These are phyloP conservation scores for Nakazawaea wyomingensis DNA, from an alignment of 805 yeast species.

Conservation along the genomic window DNA sequence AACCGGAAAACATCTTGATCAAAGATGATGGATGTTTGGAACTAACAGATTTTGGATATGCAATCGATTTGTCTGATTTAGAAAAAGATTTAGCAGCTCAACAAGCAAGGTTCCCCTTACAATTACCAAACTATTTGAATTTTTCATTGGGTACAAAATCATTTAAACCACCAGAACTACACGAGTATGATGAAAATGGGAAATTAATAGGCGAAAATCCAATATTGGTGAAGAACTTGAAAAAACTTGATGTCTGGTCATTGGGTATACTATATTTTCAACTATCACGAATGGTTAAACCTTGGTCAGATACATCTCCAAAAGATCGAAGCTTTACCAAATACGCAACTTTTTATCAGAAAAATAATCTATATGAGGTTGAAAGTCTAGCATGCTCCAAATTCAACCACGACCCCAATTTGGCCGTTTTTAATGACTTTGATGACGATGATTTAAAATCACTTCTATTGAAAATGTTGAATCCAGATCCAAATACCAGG, in stretches of 20 bases:
- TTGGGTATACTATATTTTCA: constrained; percentile 45
- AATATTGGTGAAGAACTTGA: constrained; percentile 20
- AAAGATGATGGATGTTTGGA: constrained; percentile 39
- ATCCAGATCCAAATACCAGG: constrained; percentile 24
- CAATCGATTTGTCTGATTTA: constrained; percentile 28
- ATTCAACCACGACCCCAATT: constrained; percentile 1
- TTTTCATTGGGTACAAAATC: constrained; percentile 44
- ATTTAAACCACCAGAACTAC: constrained; percentile 52
- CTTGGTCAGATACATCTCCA: constrained; percentile 40
- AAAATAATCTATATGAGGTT: not conserved
- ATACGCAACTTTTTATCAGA: constrained; percentile 7
- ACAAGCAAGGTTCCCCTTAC: constrained; percentile 12
- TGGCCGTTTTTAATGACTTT: not conserved
- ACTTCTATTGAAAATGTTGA: constrained; percentile 22
- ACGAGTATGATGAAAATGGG: constrained; percentile 18
- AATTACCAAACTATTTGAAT: constrained; percentile 18
- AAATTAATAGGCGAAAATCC: constrained; percentile 1
- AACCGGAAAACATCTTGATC: constrained; percentile 49
- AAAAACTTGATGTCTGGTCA: constrained; percentile 46
- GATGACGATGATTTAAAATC: constrained; percentile 12
- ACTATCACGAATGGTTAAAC: constrained; percentile 36
- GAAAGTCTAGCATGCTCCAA: constrained; percentile 1
- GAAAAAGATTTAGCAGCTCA: constrained; percentile 1
- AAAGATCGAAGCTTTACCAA: constrained; percentile 20
- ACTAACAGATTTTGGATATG: constrained; percentile 48